A percentile compares a stretch with the other conserved stretches of the same genome.
Evolutionary conservation across 2,329 filamentous ascomycete species (phyloP).

Genomic region (Beauveria asiatica): DNA sequence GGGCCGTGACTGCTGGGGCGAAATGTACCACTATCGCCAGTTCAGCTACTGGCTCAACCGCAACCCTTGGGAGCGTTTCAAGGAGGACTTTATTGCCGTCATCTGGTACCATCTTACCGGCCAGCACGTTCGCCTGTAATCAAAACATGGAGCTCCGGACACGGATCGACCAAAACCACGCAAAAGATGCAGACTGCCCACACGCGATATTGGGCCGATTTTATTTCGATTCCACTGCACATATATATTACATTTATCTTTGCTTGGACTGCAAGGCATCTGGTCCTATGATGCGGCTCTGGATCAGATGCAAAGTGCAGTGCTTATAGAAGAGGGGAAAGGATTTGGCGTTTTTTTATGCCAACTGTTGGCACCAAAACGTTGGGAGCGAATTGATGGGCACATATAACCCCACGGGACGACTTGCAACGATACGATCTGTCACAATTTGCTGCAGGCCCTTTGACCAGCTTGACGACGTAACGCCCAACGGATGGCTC

Average conservation of each 20-base stretch:
- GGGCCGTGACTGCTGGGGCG: slow-evolving; percentile 94
- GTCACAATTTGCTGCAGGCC: neutral
- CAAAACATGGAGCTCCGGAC: slow-evolving; percentile 7
- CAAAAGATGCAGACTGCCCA: neutral
- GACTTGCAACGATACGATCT: neutral
- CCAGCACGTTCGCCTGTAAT: slow-evolving; percentile 47
- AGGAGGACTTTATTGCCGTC: slow-evolving; percentile 54
- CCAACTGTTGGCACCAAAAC: neutral
- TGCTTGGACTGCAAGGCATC: neutral
- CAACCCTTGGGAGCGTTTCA: slow-evolving; percentile 68
- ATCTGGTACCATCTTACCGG: slow-evolving; percentile 58
- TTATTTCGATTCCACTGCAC: slow-evolving; percentile 13
- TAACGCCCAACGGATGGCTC: neutral
- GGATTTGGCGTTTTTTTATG: slow-evolving; percentile 4
- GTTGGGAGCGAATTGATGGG: neutral
- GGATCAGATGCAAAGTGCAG: neutral
- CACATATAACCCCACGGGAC: neutral
- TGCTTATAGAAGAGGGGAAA: neutral
- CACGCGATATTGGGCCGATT: neutral
- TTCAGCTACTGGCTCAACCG: slow-evolving; percentile 86
- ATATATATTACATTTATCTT: slow-evolving; percentile 3
- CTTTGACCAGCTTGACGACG: neutral
- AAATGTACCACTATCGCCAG: slow-evolving; percentile 93
- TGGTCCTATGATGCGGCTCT: neutral
- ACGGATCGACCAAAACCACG: neutral